Conservation (phyloP, 2,329 filamentous ascomycete genomes). For the Knufia petricola region DNA sequence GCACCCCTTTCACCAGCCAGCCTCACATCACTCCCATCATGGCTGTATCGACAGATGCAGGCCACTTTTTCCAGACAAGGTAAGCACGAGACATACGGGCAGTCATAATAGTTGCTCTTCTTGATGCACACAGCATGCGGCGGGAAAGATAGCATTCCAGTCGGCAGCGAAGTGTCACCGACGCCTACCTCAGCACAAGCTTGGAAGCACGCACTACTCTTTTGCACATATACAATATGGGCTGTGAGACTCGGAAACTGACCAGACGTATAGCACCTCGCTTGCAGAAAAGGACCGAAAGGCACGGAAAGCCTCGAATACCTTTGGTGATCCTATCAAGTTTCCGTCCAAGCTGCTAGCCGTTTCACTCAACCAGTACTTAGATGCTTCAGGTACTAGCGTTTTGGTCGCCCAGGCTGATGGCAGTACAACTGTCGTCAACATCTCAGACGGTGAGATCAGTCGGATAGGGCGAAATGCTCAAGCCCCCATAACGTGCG, state of each 20-base stretch:
- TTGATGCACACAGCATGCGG: no score
- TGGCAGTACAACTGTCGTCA: constrained; percentile 64
- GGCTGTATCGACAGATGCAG: constrained; percentile 62
- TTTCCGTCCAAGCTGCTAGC: constrained; percentile 82
- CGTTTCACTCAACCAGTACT: constrained; percentile 30
- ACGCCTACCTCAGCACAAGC: no score
- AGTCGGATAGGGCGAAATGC: constrained; percentile 56
- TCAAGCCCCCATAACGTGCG: constrained; percentile 47
- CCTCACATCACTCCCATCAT: constrained; percentile 28
- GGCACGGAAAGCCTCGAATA: constrained; percentile 67
- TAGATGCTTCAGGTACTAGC: constrained; percentile 25
- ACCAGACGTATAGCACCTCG: constrained; percentile 35
- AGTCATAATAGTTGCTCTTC: no score
- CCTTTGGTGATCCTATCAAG: constrained; percentile 67
- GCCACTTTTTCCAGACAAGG: constrained; percentile 91
- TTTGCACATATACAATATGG: no score
- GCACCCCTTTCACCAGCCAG: neutral
- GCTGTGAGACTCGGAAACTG: no score
- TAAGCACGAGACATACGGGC: constrained; percentile 38
- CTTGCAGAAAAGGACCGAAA: constrained; percentile 49
- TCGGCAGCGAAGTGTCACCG: no score
- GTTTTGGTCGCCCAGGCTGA: constrained; percentile 80
- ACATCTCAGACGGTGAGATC: constrained; percentile 18
- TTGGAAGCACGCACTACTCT: no score
- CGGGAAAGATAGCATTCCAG: no score